phyloP scores from a whole-genome alignment of 2,329 filamentous ascomycete species.

The Pseudopithomyces maydicus region DNA sequence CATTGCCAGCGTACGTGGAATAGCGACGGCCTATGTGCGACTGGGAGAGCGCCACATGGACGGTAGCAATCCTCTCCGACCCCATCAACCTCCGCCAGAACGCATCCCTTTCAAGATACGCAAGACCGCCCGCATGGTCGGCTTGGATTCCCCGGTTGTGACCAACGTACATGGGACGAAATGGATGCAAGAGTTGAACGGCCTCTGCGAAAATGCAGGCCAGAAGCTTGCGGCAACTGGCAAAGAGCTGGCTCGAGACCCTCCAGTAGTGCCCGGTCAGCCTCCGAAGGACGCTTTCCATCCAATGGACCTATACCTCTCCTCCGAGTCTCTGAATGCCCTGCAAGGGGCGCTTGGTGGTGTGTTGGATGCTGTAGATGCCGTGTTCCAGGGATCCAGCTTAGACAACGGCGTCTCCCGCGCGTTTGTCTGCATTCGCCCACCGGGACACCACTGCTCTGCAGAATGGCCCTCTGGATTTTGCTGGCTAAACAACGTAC shows the following conservation, averaged over 20 bases:
- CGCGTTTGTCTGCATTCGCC: slow-evolving; percentile 90
- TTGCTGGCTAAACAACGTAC: slow-evolving; percentile 98
- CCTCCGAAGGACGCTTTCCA: slow-evolving; percentile 74
- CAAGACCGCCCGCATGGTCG: slow-evolving; percentile 74
- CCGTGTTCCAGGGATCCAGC: slow-evolving; percentile 67
- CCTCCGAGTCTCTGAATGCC: slow-evolving; percentile 80
- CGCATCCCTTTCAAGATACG: slow-evolving; percentile 80
- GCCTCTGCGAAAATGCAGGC: slow-evolving; percentile 83
- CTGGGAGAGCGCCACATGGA: slow-evolving; percentile 80
- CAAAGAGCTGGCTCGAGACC: slow-evolving; percentile 72
- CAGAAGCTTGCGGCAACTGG: slow-evolving; percentile 75
- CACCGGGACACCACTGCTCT: slow-evolving; percentile 95
- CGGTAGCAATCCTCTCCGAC: slow-evolving; percentile 70
- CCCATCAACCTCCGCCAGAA: slow-evolving; percentile 63
- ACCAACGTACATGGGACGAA: slow-evolving; percentile 88
- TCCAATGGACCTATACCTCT: slow-evolving; percentile 89
- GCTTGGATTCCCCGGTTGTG: slow-evolving; percentile 76
- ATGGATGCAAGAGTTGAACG: slow-evolving; percentile 91
- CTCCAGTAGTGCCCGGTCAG: slow-evolving; percentile 28
- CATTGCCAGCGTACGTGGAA: slow-evolving; percentile 79
- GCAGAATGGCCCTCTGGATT: slow-evolving; percentile 89
- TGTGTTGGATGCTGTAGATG: slow-evolving; percentile 90
- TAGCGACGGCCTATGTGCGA: slow-evolving; percentile 88
- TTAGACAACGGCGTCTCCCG: slow-evolving; percentile 64
- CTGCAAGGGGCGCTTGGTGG: slow-evolving; percentile 91